These are phyloP conservation scores for Zopfia rhizophila DNA, from an alignment of 2,329 filamentous ascomycete species.

Conservation along the genomic window DNA sequence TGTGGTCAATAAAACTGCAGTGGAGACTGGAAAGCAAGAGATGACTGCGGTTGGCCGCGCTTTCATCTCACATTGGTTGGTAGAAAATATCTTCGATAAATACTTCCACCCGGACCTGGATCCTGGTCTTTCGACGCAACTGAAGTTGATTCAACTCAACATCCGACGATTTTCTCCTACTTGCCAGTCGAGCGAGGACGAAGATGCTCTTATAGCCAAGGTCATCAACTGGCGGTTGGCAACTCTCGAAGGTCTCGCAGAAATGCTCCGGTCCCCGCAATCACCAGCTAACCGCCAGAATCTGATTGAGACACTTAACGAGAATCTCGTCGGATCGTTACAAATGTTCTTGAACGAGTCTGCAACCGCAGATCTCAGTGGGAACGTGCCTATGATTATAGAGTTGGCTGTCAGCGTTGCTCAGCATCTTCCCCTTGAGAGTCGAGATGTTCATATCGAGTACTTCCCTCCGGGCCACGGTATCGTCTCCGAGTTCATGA, in stretches of 20 bases:
- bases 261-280: constrained; percentile 72
- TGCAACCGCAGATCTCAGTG: constrained; percentile 82
- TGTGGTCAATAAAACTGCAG: constrained; percentile 85
- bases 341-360: constrained; percentile 80
- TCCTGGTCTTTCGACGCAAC: constrained; percentile 74
- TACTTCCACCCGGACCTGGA: constrained; percentile 94
- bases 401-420: constrained; percentile 89
- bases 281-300: constrained; percentile 73
- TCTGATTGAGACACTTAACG: constrained; percentile 68
- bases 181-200: constrained; percentile 83
- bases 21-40: constrained; percentile 90
- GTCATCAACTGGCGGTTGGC: constrained; percentile 93
- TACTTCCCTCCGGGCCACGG: constrained; percentile 83
- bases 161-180: constrained; percentile 81
- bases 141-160: constrained; percentile 89
- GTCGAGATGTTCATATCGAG: constrained; percentile 86
- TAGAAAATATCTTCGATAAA: constrained; percentile 89
- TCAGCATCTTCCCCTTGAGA: constrained; percentile 87
- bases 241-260: constrained; percentile 88
- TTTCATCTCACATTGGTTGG: constrained; percentile 87
- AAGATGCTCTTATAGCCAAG: constrained; percentile 86
- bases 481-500: constrained; percentile 81
- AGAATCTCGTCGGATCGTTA: constrained; percentile 75
- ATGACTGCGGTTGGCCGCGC: constrained; percentile 96
- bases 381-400: constrained; percentile 90